These are phyloP conservation scores for Podila minutissima DNA, from an alignment of 192 early-diverging fungal genomes.

Conservation along the genomic window DNA sequence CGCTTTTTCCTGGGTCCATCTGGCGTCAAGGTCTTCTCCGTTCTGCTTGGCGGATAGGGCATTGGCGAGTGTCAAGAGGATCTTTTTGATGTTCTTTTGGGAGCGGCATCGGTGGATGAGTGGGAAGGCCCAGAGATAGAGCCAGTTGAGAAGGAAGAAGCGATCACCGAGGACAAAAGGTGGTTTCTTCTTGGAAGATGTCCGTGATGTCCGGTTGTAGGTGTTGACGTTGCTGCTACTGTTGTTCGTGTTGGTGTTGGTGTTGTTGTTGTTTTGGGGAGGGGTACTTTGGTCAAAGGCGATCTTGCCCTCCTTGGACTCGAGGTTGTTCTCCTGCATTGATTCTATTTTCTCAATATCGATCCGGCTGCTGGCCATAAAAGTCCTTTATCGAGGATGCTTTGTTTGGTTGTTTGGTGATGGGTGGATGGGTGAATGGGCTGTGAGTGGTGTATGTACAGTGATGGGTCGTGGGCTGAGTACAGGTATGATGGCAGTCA, in stretches of 20 bases:
- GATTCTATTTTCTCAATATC: neutral
- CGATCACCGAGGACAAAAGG: conserved; percentile 27
- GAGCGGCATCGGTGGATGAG: conserved; percentile 22
- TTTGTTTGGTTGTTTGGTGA: no score
- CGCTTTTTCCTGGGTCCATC: conserved; percentile 17
- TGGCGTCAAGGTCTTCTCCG: conserved; percentile 29
- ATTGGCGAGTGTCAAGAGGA: conserved; percentile 15
- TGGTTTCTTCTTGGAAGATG: neutral
- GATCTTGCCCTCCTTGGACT: conserved; percentile 1
- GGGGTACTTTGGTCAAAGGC: conserved; percentile 3
- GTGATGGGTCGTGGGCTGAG: no score
- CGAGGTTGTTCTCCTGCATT: conserved; percentile 4
- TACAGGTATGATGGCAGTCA: no score
- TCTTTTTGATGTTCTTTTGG: conserved; percentile 22
- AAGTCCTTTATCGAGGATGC: neutral
- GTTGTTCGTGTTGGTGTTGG: conserved; percentile 4
- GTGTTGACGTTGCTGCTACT: neutral
- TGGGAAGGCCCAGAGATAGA: conserved; percentile 30
- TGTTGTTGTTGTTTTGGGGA: conserved; percentile 10
- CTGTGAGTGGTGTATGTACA: no score
- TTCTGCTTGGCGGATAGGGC: conserved; percentile 19
- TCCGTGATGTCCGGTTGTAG: conserved; percentile 2
- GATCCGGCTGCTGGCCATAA: neutral
- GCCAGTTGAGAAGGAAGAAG: conserved; percentile 33
- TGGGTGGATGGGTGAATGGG: no score